phyloP scores from a whole-genome alignment of 495 filamentous ascomycete species.

The Parathielavia hyrcaniae region DNA sequence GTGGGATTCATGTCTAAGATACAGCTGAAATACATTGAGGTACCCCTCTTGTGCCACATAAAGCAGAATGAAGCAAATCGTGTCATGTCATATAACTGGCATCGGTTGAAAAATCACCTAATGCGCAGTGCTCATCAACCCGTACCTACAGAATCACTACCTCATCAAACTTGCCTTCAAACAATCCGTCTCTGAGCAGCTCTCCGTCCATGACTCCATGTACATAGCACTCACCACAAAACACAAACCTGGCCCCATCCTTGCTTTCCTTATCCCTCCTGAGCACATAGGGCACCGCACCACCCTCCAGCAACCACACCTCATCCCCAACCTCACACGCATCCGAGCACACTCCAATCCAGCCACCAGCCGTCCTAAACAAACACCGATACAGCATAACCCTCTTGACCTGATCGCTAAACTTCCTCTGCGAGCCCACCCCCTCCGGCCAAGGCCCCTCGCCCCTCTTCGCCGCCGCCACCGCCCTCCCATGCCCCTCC shows the following conservation, averaged over 20 bases:
- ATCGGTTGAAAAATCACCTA: no score
- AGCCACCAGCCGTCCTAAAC: slow-evolving; percentile 6
- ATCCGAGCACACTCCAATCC: slow-evolving; percentile 10
- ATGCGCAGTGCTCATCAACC: no score
- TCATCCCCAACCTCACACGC: slow-evolving; percentile 10
- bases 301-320: slow-evolving; percentile 15
- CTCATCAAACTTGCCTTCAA: background rate
- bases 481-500: background rate
- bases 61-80: no score
- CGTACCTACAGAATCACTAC: background rate
- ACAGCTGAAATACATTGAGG: no score
- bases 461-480: slow-evolving; percentile 1
- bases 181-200: background rate
- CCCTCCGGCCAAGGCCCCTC: slow-evolving; percentile 13
- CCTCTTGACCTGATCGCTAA: slow-evolving; percentile 12
- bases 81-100: no score
- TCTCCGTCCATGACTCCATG: slow-evolving; percentile 13
- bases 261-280: background rate
- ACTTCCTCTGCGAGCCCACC: slow-evolving; percentile 2
- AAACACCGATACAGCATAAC: slow-evolving; percentile 9
- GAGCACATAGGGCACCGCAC: slow-evolving; percentile 14
- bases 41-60: no score
- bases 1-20: no score
- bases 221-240: slow-evolving; percentile 14
- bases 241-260: background rate